Evolutionary conservation across 768 basidiomycete genomes (phyloP).

Genomic region (Termitomyces bulborhizus): DNA sequence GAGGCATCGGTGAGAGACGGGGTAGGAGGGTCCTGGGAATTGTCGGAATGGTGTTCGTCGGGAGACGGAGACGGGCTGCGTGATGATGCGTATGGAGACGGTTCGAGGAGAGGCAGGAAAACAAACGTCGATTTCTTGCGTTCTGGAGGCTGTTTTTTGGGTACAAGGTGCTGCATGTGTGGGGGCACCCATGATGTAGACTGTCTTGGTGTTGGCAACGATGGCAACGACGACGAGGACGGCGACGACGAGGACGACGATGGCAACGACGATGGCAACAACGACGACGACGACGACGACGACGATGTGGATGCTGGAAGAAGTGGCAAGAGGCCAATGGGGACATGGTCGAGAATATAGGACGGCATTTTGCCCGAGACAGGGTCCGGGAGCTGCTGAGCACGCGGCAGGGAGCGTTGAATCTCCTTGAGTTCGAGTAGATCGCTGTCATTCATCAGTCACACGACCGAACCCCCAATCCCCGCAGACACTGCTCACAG

Average conservation of each 20-base stretch:
- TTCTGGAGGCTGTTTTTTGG: slow-evolving; percentile 13
- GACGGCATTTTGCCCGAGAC: slow-evolving; percentile 32
- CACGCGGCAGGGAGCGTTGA: slow-evolving; percentile 55
- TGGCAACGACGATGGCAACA: not conserved
- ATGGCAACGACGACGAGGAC: not conserved
- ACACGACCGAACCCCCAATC: slow-evolving; percentile 2
- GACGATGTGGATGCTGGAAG: slow-evolving; percentile 22
- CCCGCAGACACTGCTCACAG: slow-evolving; percentile 43
- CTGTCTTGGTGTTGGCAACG: slow-evolving; percentile 1
- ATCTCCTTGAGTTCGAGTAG: slow-evolving; percentile 66
- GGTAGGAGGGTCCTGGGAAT: slow-evolving; percentile 27
- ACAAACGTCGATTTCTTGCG: slow-evolving; percentile 25
- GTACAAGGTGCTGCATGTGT: slow-evolving; percentile 27
- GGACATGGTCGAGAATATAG: slow-evolving; percentile 47
- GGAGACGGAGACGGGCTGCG: slow-evolving; percentile 12
- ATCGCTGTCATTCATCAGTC: slow-evolving; percentile 33
- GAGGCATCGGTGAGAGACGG: slow-evolving; percentile 31
- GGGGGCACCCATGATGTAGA: slow-evolving; percentile 15
- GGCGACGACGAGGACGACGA: no score
- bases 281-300: no score
- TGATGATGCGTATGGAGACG: slow-evolving; percentile 13
- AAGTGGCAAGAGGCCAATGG: slow-evolving; percentile 59
- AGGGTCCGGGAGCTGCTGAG: slow-evolving; percentile 42
- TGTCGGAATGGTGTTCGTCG: slow-evolving; percentile 13
- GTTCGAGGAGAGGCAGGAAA: slow-evolving; percentile 33